These are phyloP conservation scores for Mortierella sp. DNA, from an alignment of 371 early-diverging fungal species.

Conservation along the genomic window DNA sequence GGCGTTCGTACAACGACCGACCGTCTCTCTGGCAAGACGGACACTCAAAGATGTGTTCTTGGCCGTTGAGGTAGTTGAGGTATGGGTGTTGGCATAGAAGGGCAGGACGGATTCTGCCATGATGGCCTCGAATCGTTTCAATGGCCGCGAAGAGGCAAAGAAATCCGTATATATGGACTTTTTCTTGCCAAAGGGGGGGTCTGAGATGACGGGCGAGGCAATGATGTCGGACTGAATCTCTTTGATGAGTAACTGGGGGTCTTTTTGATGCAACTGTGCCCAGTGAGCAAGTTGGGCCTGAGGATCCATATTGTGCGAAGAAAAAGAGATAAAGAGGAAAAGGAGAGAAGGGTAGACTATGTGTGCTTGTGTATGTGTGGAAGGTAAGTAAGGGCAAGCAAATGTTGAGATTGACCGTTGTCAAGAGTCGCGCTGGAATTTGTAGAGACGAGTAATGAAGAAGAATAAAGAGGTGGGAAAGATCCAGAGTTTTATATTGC, in stretches of 20 bases:
- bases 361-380: neutral
- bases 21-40: slow-evolving; percentile 26
- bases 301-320: slow-evolving; percentile 22
- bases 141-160: slow-evolving; percentile 43
- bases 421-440: neutral
- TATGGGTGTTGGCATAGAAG: slow-evolving; percentile 45
- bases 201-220: slow-evolving; percentile 17
- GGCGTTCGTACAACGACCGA: slow-evolving; percentile 35
- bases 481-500: no score
- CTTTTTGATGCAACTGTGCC: slow-evolving; percentile 16
- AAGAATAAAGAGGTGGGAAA: neutral
- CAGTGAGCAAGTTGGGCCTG: slow-evolving; percentile 19
- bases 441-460: neutral
- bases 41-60: slow-evolving; percentile 28
- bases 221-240: slow-evolving; percentile 30
- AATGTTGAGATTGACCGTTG: neutral
- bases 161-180: slow-evolving; percentile 42
- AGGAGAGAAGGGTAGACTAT: neutral
- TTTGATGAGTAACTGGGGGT: slow-evolving; percentile 7
- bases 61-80: slow-evolving; percentile 38
- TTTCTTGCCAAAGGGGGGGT: slow-evolving; percentile 34
- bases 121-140: slow-evolving; percentile 25
- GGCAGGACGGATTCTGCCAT: slow-evolving; percentile 29
- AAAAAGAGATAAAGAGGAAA: slow-evolving; percentile 1
- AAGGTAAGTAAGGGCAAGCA: neutral